Conservation (phyloP, 768 basidiomycete genomes). For the Lentinula sp. region DNA sequence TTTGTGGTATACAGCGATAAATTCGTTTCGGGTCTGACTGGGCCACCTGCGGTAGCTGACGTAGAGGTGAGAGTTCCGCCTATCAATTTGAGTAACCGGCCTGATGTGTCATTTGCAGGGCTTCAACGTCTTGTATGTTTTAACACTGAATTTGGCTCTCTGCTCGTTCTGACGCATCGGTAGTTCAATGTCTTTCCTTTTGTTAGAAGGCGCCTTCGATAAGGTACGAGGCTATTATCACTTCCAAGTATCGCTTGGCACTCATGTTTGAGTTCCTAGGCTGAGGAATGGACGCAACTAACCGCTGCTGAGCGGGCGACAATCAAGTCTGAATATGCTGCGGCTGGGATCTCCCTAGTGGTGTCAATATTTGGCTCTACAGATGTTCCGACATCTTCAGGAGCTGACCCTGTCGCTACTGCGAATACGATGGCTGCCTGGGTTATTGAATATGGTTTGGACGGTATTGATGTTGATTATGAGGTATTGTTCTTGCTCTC, state of each 20-base stretch:
- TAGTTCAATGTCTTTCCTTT: slow-evolving; percentile 32
- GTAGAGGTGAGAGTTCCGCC: slow-evolving; percentile 20
- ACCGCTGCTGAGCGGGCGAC: slow-evolving; percentile 29
- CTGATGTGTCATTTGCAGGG: slow-evolving; percentile 13
- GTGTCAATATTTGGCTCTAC: slow-evolving; percentile 46
- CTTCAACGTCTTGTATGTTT: slow-evolving; percentile 21
- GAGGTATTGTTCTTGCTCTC: slow-evolving; percentile 29
- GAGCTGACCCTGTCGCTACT: slow-evolving; percentile 52
- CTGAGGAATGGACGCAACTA: slow-evolving; percentile 36
- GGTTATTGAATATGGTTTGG: slow-evolving; percentile 57
- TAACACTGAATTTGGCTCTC: not conserved
- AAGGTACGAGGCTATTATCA: not conserved
- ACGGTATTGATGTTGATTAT: slow-evolving; percentile 75
- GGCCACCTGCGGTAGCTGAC: slow-evolving; percentile 26
- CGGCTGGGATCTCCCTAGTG: slow-evolving; percentile 54
- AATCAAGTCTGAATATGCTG: slow-evolving; percentile 40
- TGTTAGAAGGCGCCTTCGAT: slow-evolving; percentile 34
- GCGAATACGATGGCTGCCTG: slow-evolving; percentile 63
- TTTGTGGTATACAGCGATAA: slow-evolving; percentile 30
- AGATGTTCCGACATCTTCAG: slow-evolving; percentile 35
- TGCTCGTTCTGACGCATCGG: not conserved
- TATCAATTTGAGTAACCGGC: not conserved
- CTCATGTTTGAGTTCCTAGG: slow-evolving; percentile 17
- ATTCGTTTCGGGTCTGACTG: slow-evolving; percentile 28
- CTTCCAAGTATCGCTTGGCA: not conserved